These are phyloP conservation scores for Fusarium verrucosum DNA, from an alignment of 2,329 filamentous ascomycete genomes.

Conservation along the genomic window DNA sequence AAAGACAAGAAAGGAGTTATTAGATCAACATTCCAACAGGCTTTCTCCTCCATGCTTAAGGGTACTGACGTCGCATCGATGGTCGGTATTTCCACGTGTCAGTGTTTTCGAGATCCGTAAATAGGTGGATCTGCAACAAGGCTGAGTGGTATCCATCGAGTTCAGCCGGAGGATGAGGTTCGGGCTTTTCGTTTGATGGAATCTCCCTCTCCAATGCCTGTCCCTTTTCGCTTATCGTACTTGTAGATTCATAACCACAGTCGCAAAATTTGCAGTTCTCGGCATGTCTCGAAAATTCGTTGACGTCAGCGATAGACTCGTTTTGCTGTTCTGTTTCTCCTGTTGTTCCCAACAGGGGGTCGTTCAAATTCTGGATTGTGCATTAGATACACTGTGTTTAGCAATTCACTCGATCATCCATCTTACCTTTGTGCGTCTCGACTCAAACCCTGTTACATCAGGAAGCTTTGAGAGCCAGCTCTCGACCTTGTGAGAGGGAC, in stretches of 20 bases:
- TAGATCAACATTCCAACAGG: neutral
- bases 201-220: neutral
- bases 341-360: no score
- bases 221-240: neutral
- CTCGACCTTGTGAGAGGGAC: neutral
- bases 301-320: neutral
- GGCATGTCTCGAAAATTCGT: neutral
- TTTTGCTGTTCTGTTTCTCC: neutral
- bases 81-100: neutral
- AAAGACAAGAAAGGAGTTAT: neutral
- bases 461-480: neutral
- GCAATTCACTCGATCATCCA: accelerated
- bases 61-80: neutral
- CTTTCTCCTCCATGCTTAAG: constrained; percentile 1
- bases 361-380: neutral
- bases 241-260: neutral
- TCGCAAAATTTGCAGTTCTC: neutral
- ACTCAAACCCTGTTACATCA: neutral
- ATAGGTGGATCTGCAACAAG: neutral
- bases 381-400: neutral
- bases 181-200: neutral
- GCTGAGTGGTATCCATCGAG: neutral
- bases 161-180: accelerated
- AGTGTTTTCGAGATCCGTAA: neutral
- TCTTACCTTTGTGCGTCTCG: neutral